Percentiles rank a stretch among this genome's conserved stretches.
Evolutionary conservation across 202 grass and related monocot species (phyloP).

Genomic region (Setaria viridis): DNA sequence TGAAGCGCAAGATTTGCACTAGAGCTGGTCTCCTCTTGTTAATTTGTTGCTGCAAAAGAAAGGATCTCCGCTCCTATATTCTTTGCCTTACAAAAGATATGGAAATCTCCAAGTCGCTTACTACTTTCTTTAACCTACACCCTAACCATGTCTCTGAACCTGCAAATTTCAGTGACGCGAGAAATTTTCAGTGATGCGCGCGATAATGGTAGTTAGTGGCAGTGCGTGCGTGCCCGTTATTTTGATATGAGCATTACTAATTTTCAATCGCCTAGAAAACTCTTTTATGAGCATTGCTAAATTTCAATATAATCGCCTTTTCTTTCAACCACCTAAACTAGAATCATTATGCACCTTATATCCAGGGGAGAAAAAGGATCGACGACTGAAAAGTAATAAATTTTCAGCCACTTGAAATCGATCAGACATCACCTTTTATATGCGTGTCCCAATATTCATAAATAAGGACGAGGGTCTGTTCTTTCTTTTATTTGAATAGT

Average conservation of each 20-base stretch:
- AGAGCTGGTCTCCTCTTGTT: not conserved
- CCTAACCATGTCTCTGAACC: not conserved
- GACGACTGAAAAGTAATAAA: not conserved
- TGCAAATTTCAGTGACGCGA: not conserved
- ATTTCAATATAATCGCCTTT: not conserved
- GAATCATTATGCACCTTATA: not conserved
- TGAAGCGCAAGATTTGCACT: conserved; percentile 20
- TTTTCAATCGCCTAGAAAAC: not conserved
- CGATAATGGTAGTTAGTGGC: too few species aligned
- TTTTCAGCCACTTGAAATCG: not conserved
- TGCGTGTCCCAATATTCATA: not conserved
- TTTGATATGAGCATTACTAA: too few species aligned
- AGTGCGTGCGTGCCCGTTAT: too few species aligned
- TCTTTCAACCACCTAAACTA: not conserved
- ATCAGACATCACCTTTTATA: not conserved
- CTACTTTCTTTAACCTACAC: not conserved
- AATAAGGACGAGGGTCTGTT: not conserved
- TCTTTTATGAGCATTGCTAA: too few species aligned
- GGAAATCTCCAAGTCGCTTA: not conserved
- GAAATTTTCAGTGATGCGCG: not conserved
- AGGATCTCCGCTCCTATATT: conserved; percentile 1
- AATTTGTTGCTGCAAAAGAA: not conserved
- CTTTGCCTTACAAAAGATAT: conserved; percentile 7
- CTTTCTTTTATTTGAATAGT: not conserved
- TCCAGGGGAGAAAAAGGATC: too few species aligned